Conservation (phyloP, 163 green algal genomes). For the Scenedesmus sp. region DNA sequence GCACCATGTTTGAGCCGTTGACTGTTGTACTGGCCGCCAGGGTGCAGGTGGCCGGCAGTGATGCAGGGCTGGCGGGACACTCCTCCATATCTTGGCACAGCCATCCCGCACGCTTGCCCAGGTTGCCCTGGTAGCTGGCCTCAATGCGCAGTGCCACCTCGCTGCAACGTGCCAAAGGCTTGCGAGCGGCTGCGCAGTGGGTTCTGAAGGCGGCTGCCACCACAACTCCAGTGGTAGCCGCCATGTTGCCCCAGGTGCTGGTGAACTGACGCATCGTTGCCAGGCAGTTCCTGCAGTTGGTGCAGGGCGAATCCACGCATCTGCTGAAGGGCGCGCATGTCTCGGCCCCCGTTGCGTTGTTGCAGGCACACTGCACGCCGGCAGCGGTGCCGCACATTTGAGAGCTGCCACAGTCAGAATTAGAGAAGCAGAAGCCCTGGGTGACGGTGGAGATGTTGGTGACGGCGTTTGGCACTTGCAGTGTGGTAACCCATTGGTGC, state of each 20-base stretch:
- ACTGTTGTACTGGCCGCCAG: neutral
- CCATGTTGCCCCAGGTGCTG: neutral
- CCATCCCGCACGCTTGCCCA: constrained; percentile 6
- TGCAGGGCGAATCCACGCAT: constrained; percentile 23
- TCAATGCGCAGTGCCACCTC: neutral
- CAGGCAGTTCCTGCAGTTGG: constrained; percentile 19
- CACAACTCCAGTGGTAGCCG: neutral
- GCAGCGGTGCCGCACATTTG: neutral
- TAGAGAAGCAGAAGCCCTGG: neutral
- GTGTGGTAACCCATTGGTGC: neutral
- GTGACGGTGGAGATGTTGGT: neutral
- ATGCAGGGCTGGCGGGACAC: neutral
- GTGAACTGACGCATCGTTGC: neutral
- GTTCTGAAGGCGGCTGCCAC: constrained; percentile 15
- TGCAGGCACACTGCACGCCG: constrained; percentile 1
- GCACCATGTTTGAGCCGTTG: neutral
- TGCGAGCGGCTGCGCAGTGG: neutral
- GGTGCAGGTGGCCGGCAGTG: neutral
- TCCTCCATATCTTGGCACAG: neutral
- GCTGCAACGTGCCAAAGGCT: neutral
- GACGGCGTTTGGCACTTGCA: neutral
- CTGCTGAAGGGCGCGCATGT: neutral
- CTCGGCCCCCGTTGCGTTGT: neutral
- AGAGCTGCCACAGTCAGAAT: neutral
- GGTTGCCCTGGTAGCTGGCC: constrained; percentile 32